Conservation (phyloP, 2,329 filamentous ascomycete species). For the Stemphylium beticola region DNA sequence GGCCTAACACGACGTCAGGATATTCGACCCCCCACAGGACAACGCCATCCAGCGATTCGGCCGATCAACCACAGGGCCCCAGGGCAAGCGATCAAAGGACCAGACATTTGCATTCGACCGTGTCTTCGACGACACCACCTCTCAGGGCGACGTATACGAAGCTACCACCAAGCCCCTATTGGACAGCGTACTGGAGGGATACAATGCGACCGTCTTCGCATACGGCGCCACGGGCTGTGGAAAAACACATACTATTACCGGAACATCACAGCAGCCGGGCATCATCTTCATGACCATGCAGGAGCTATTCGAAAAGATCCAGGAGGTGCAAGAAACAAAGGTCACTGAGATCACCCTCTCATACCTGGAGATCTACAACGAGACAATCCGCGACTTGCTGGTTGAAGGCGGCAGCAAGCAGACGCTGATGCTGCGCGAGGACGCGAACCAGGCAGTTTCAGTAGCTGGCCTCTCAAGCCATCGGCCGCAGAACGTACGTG, state of each 20-base stretch:
- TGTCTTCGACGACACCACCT: conserved; percentile 94
- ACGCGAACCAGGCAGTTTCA: conserved; percentile 90
- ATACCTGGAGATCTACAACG: conserved; percentile 98
- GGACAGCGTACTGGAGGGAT: conserved; percentile 94
- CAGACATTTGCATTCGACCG: conserved; percentile 97
- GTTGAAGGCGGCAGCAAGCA: conserved; percentile 83
- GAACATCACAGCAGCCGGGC: conserved; percentile 88
- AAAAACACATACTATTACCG: conserved; percentile 95
- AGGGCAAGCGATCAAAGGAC: conserved; percentile 93
- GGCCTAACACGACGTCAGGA: conserved; percentile 60
- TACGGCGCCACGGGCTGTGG: conserved; percentile 98
- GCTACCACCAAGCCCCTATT: conserved; percentile 87
- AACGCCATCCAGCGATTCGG: conserved; percentile 89
- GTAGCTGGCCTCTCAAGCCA: conserved; percentile 91
- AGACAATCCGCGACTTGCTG: conserved; percentile 93
- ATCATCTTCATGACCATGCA: conserved; percentile 99
- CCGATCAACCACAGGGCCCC: conserved; percentile 71
- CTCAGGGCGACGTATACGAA: conserved; percentile 93
- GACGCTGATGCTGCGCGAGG: conserved; percentile 90
- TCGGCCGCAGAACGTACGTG: conserved; percentile 78
- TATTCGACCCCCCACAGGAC: conserved; percentile 97
- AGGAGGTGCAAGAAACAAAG: conserved; percentile 85
- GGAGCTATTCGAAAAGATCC: conserved; percentile 94
- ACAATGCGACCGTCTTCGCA: conserved; percentile 98
- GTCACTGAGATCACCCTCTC: conserved; percentile 88